Evolutionary conservation across 805 yeast genomes (phyloP).

Genomic region (Myxozyma lipomycoides): DNA sequence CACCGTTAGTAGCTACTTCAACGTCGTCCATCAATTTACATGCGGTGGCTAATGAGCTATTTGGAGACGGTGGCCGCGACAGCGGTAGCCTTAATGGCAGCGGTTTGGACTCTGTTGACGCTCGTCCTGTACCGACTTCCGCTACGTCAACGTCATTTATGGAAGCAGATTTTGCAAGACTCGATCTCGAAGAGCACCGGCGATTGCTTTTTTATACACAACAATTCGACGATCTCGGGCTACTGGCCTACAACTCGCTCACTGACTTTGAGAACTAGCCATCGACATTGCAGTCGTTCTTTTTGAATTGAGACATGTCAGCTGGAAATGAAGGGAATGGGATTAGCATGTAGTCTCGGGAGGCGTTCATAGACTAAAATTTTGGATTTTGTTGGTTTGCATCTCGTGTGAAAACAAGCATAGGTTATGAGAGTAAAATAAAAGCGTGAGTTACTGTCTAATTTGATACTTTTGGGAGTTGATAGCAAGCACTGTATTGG

Average conservation of each 20-base stretch:
- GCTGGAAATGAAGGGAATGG: too few species aligned
- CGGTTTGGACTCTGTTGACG: neutral
- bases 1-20: too few species aligned
- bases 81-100: neutral
- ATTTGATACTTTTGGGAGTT: too few species aligned
- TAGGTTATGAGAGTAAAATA: too few species aligned
- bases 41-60: slow-evolving; percentile 9
- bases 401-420: too few species aligned
- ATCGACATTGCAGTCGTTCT: too few species aligned
- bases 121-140: neutral
- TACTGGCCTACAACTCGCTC: slow-evolving; percentile 15
- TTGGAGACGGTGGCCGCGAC: neutral
- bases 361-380: too few species aligned
- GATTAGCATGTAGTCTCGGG: too few species aligned
- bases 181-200: slow-evolving; percentile 12
- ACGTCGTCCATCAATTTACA: neutral
- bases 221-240: slow-evolving; percentile 17
- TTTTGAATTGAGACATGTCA: too few species aligned
- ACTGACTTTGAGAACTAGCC: slow-evolving; percentile 2
- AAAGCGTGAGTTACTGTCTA: too few species aligned
- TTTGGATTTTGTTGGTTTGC: too few species aligned
- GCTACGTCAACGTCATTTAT: neutral
- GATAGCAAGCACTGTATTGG: too few species aligned
- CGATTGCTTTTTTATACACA: slow-evolving; percentile 12
- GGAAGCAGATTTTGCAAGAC: slow-evolving; percentile 4